Evolutionary conservation across 148 eudicot species (phyloP).

Genomic region (Hydrangea macrophylla): DNA sequence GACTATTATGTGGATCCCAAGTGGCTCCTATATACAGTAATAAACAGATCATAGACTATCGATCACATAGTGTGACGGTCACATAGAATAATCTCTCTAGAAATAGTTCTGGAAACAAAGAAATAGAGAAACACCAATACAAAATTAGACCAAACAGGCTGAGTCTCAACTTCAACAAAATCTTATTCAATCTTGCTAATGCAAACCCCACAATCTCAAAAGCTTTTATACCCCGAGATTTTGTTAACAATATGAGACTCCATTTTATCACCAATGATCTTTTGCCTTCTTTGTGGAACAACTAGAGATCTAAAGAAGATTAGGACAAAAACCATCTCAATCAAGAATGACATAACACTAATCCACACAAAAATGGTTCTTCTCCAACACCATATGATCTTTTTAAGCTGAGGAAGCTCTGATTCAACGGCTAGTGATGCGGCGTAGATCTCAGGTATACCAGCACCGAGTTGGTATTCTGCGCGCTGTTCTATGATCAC

Average conservation of each 20-base stretch:
- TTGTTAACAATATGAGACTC: conserved; percentile 7
- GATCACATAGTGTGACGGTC: too few species aligned
- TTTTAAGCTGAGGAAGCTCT: conserved; percentile 30
- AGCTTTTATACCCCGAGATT: conserved; percentile 8
- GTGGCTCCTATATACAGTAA: too few species aligned
- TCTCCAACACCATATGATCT: conserved; percentile 41
- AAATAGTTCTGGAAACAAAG: too few species aligned
- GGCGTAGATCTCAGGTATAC: conserved; percentile 39
- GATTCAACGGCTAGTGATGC: conserved; percentile 31
- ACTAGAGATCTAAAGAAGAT: conserved; percentile 25
- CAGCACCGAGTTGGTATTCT: conserved; percentile 30
- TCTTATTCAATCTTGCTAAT: not conserved
- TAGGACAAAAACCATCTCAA: conserved; percentile 22
- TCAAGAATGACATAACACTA: conserved; percentile 22
- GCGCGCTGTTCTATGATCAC: conserved; percentile 45
- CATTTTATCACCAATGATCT: not conserved
- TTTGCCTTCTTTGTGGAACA: conserved; percentile 13
- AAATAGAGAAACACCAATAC: too few species aligned
- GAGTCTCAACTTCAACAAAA: not conserved
- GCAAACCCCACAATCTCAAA: not conserved
- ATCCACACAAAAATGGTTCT: conserved; percentile 38
- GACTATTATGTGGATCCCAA: too few species aligned
- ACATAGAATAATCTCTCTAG: too few species aligned
- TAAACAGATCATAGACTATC: too few species aligned
- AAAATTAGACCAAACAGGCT: not conserved